Base-by-base conservation (phyloP, 2,329 filamentous ascomycete species). In the Fusarium sp. region DNA sequence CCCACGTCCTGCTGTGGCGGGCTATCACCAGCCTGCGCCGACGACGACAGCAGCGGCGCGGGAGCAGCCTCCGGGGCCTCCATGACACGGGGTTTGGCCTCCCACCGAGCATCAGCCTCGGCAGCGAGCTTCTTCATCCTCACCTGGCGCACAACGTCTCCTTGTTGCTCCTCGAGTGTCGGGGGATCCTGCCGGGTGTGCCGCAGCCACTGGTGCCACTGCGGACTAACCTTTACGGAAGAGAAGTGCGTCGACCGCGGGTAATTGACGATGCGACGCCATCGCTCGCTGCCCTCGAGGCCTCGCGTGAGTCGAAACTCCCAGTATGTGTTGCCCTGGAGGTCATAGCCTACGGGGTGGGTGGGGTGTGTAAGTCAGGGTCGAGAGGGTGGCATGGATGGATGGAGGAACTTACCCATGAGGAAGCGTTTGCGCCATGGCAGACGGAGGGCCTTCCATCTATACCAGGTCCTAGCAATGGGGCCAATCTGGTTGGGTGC, bases 171-270 rank as follows among this genome's bases (percentile, higher is more conserved):
- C 1, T 82, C 80, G 12, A 92, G 80, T 2, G 84, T 87, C 1
- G 91, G 91, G 2, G 91, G 84, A 0, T 86, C 79, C 3, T 78
- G 69, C 22, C 91, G 88, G 53, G 87, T 89, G 79, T 92, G 85
- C 17, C 91, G 89, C 57, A 93, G 85, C 91, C 91, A 93, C 77
- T 92, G 90, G 81, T 92, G 90, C 91, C 91, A 93, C 72, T 87
- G 85, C 12, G 91, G 90, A 60, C 87, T 83, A 68, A 92, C 89
- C 64, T 81, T 81, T 62, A 92, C 86, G 36, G 89, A 85, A 75
- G 85, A 88, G 76, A 85, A 84, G 79, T 89, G 88, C 4, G 86
- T 86, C 49, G 83, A 83, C 57, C 84, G 81, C 12, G 90, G 89
- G 80, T 89, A 91, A 75, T 89, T 78, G 57, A 92, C 89, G 71